Base-by-base conservation (phyloP, 2,329 filamentous ascomycete species). In the Amphichorda felina region DNA sequence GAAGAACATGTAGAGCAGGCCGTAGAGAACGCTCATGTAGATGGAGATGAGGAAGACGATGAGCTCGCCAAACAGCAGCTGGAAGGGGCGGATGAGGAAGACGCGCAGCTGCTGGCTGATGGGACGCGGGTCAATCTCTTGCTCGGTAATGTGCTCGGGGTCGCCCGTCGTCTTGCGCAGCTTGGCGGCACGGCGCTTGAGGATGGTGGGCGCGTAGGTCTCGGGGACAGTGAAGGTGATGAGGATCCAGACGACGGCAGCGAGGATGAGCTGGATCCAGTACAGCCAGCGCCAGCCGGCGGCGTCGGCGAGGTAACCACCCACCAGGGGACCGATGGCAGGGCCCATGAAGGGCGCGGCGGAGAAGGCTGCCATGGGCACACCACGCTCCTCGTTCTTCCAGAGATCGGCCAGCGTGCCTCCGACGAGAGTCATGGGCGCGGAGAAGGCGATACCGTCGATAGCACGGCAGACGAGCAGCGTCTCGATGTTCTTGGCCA, bases 211-310 rank as follows among this genome's bases (percentile, higher is more conserved):
- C 0, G 85, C 79, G 53, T 91, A 94, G 0, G 87, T 94, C 57
- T 94, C 87, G 2, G 85, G 84, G 0, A 94, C 79, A n/a, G 84
- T 91, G 57, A 93, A 88, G 21, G 79, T 80, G 55, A 91, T 87
- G 40, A 89, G 53, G 14, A 81, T 40, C 75, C 81, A 91, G 45
- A 80, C 72, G 33, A 79, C 51, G 11, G 67, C 76, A 18, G 81
- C 65, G 10, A 91, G 52, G 49, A 94, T 93, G 9, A 91, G 64
- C 50, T 89, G 84, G 45, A 94, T 73, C 80, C 82, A 89, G 62
- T 91, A 91, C 0, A 91, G 64, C 82, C 83, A 91, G 44, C 84
- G 64, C 85, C 85, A 91, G 26, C 79, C 79, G 1, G 65, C 59
- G 1, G 70, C 72, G 45, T 87, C 80, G 7, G 71, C 69, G 2